A percentile compares a stretch with the other conserved stretches of the same genome.
phyloP scores from a whole-genome alignment of 371 early-diverging fungal genomes.

The Encephalitozoon romaleae region DNA sequence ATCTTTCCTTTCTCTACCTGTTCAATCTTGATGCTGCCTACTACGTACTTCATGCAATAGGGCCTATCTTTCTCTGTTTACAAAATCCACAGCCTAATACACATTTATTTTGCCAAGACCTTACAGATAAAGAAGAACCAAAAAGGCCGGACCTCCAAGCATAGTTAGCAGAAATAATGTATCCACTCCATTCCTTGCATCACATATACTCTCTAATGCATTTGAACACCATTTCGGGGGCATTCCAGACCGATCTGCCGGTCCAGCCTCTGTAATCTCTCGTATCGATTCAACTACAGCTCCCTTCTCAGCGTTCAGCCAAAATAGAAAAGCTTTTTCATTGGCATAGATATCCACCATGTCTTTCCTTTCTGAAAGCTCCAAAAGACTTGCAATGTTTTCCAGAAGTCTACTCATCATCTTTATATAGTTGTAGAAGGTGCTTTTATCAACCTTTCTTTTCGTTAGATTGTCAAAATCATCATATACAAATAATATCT shows the following conservation, averaged over 20 bases:
- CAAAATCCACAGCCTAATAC: background rate
- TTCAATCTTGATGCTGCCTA: conserved; percentile 4
- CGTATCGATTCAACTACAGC: background rate
- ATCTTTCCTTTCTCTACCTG: conserved; percentile 26
- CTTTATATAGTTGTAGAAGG: conserved; percentile 24
- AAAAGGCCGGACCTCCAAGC: background rate
- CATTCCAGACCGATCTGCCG: background rate
- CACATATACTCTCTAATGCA: conserved; percentile 7
- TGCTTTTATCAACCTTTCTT: conserved; percentile 28
- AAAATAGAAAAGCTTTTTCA: conserved; percentile 8
- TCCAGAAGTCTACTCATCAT: conserved; percentile 32
- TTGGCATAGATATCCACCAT: conserved; percentile 26
- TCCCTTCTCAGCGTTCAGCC: conserved; percentile 29
- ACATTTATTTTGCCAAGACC: background rate
- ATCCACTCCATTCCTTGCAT: background rate
- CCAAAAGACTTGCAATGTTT: conserved; percentile 7
- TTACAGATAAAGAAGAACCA: background rate
- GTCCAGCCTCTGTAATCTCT: background rate
- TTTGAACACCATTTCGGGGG: conserved; percentile 16
- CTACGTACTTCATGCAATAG: conserved; percentile 15
- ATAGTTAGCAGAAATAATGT: background rate
- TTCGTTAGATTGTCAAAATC: conserved; percentile 38
- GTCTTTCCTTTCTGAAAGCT: background rate
- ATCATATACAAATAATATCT: conserved; percentile 44
- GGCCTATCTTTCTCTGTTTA: background rate